Base-by-base conservation (phyloP, 805 yeast genomes). In the Wickerhamomyces silvicola region DNA sequence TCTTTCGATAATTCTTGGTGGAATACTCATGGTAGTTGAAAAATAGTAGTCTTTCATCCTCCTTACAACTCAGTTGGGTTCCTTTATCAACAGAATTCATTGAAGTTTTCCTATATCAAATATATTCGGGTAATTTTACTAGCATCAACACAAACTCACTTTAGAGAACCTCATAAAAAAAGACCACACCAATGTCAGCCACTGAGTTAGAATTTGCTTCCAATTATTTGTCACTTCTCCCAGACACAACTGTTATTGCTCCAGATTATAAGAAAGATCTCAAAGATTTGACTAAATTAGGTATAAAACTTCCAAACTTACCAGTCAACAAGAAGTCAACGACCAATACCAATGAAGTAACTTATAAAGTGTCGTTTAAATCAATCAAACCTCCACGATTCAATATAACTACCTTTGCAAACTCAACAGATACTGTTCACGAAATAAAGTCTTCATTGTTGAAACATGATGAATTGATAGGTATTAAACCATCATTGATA, bases 341-440 rank as follows among this genome's bases (percentile, higher is more conserved):
- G 15, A 15, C 29, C 23, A 18, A 11, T 4, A 23, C 38, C 27
- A 12, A 23, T 19, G 24, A 7, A 8, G 11, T 18, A 6, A 16
- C 22, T 7, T 17, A 27, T 13, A 37, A 40, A 10, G 57, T 70
- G 11, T 46, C 54, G 5, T 64, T 84, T 50, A 80, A 79, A 54
- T 80, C 88, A 19, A 70, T 85, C 33, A 75, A 78, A 45, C 72
- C 80, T 5, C 94, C 94, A 6, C 82, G 78, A 49, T 81, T 83
- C 54, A 52, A 59, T 23, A 41, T 60, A 11, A 42, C 50, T 11
- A 39, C 53, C 15, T 39, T 50, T 15, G 45, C 52, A n/a, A 25
- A 38, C 17, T 23, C 40, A 2, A 43, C 48, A 10, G 57, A 52
- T 7, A 57, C 68, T 0, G 45, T 63, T 13, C 39, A 43, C 22